Evolutionary conservation across 148 eudicot genomes (phyloP), one percentile per base, ranked within the genome.

Genomic region (Mesembryanthemum crystallinum): DNA sequence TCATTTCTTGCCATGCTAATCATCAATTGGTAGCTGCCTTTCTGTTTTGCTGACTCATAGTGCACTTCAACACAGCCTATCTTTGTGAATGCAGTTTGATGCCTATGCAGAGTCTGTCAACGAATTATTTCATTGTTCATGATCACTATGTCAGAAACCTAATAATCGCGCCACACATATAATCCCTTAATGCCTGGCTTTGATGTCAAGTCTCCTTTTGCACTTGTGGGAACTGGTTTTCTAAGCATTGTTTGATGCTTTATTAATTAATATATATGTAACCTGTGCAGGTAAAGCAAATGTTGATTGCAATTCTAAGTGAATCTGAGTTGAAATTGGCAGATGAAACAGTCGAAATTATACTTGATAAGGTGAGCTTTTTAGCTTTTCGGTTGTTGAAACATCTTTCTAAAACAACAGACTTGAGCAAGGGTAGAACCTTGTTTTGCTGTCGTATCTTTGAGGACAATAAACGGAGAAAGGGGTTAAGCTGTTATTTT

Each of bases 271-370:
- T 12, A 32, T 65, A 18, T 15, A 20, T 78, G 69, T 72, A 71
- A 61, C 71, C 73, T 79, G 77, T 67, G 71, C 88, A 94, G 98
- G 98, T 95, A 54, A 92, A 91, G 84, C 94, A 88, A 92, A 95
- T 95, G 98, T 80, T 95, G 76, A 88, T 95, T 71, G 98, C 98
- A 17, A 88, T 92, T 82, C 78, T 95, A 49, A 82, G 84, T n/a
- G 98, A 95, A 79, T 95, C 96, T 51, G 98, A 89, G 55, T 65
- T 92, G 91, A 92, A 90, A 85, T 85, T 95, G 89, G 88, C 96
- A 54, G 97, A 95, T 83, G 98, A 95, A 76, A 89, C 91, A 23
- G 84, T 95, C 65, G 98, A 95, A 79, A 52, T 82, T 52, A 89
- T 95, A 72, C 87, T 95, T 29, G 98, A 95, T 73, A 92, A 95